Conservation (phyloP, 192 early-diverging fungal genomes). For the Coemansia sp. region DNA sequence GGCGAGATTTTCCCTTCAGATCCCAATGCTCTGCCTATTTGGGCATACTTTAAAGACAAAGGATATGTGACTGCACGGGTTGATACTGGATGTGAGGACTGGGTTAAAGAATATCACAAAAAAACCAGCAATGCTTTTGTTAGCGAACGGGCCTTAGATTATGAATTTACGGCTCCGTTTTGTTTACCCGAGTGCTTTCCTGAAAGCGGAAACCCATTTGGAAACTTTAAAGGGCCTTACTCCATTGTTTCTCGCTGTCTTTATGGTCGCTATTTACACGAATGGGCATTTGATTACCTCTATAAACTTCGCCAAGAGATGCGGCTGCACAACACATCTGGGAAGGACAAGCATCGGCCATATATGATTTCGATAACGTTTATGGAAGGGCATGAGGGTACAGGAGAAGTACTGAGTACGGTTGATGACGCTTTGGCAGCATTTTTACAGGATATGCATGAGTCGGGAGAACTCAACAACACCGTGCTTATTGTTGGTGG, state of each 20-base stretch:
- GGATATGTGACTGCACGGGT: slow-evolving; percentile 57
- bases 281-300: slow-evolving; percentile 46
- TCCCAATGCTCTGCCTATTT: slow-evolving; percentile 51
- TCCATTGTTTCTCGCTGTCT: slow-evolving; percentile 42
- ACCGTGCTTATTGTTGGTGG: slow-evolving; percentile 32
- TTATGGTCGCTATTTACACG: slow-evolving; percentile 41
- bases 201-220: slow-evolving; percentile 48
- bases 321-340: neutral
- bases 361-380: slow-evolving; percentile 39
- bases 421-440: slow-evolving; percentile 21
- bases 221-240: slow-evolving; percentile 54
- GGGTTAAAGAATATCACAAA: slow-evolving; percentile 51
- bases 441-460: slow-evolving; percentile 28
- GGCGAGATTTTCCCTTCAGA: slow-evolving; percentile 30
- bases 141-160: slow-evolving; percentile 45
- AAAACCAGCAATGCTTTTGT: slow-evolving; percentile 31
- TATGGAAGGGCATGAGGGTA: slow-evolving; percentile 49
- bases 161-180: slow-evolving; percentile 58
- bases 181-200: slow-evolving; percentile 57
- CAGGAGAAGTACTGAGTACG: slow-evolving; percentile 41
- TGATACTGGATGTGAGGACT: slow-evolving; percentile 56
- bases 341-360: slow-evolving; percentile 8
- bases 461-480: slow-evolving; percentile 40
- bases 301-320: slow-evolving; percentile 30
- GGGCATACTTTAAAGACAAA: slow-evolving; percentile 57